phyloP scores from a whole-genome alignment of 2,329 filamentous ascomycete genomes.

The Teratosphaeria viscida region DNA sequence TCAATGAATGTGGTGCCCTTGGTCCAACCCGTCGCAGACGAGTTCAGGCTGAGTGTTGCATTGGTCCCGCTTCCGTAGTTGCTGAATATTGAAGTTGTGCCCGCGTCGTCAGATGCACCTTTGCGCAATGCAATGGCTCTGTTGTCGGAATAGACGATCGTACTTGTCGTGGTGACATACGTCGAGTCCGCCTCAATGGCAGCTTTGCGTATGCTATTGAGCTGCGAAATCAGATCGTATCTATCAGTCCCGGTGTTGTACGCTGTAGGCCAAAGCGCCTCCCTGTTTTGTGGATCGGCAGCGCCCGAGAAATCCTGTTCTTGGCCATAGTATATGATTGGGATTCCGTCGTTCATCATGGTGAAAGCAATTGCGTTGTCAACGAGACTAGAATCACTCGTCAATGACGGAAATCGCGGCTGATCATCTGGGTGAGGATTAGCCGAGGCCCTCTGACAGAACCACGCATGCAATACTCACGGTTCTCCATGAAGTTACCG shows the following conservation, averaged over 20 bases:
- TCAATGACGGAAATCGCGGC: slow-evolving; percentile 35
- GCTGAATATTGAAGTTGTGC: slow-evolving; percentile 23
- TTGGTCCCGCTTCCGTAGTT: slow-evolving; percentile 19
- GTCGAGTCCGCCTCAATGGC: neutral
- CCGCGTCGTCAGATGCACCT: slow-evolving; percentile 22
- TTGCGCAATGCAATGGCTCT: slow-evolving; percentile 40
- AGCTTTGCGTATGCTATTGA: neutral
- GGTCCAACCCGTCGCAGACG: slow-evolving; percentile 12
- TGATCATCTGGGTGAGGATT: slow-evolving; percentile 19
- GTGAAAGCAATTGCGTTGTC: slow-evolving; percentile 9
- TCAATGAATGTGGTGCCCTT: slow-evolving; percentile 26
- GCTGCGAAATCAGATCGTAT: neutral
- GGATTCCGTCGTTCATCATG: slow-evolving; percentile 13
- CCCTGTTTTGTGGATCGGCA: slow-evolving; percentile 6
- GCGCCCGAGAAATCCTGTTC: slow-evolving; percentile 9
- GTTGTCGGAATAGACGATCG: slow-evolving; percentile 29
- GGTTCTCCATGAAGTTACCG: slow-evolving; percentile 13
- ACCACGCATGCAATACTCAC: slow-evolving; percentile 3
- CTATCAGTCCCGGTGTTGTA: neutral
- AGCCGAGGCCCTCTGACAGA: neutral
- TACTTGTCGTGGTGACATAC: neutral
- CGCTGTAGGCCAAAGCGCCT: neutral
- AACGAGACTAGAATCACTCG: slow-evolving; percentile 15
- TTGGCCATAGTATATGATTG: slow-evolving; percentile 4
- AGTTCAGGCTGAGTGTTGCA: slow-evolving; percentile 16